Conservation (phyloP, 169 alveolate species). For the Eimeria tenella region DNA sequence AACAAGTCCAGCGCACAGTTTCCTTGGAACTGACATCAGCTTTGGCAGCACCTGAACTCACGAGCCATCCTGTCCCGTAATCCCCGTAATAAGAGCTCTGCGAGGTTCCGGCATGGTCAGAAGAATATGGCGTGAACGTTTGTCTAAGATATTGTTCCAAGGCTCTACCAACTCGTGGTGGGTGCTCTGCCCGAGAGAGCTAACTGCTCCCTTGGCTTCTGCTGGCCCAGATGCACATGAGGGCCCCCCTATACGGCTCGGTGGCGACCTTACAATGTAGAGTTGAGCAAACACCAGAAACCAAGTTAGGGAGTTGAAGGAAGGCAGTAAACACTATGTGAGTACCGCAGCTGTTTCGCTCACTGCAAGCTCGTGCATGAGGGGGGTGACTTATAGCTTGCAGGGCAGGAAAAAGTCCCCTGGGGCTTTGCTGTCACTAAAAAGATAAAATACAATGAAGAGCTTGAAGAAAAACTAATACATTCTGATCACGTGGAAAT, state of each 20-base stretch:
- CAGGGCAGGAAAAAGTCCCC: neutral
- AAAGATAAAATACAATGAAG: neutral
- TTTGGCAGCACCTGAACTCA: neutral
- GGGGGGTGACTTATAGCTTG: slow-evolving; percentile 28
- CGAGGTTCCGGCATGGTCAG: neutral
- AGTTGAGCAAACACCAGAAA: too few relatives aligned
- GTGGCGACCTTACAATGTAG: too few relatives aligned
- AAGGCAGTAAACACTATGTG: neutral
- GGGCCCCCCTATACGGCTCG: neutral
- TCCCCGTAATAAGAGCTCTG: slow-evolving; percentile 88
- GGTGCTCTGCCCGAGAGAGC: slow-evolving; percentile 7
- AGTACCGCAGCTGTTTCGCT: neutral
- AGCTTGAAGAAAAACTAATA: neutral
- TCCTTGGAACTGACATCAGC: too few relatives aligned
- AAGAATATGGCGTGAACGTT: neutral
- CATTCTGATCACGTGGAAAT: neutral
- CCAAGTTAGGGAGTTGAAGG: neutral
- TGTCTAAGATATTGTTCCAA: neutral
- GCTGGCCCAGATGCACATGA: neutral
- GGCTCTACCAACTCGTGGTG: neutral
- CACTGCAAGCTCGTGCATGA: slow-evolving; percentile 13
- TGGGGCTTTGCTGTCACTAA: neutral
- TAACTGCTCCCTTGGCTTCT: neutral
- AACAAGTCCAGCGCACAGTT: too few relatives aligned
- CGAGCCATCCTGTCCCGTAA: slow-evolving; percentile 93